Conservation (phyloP, 768 basidiomycete genomes). For the Tricholoma matsutake region DNA sequence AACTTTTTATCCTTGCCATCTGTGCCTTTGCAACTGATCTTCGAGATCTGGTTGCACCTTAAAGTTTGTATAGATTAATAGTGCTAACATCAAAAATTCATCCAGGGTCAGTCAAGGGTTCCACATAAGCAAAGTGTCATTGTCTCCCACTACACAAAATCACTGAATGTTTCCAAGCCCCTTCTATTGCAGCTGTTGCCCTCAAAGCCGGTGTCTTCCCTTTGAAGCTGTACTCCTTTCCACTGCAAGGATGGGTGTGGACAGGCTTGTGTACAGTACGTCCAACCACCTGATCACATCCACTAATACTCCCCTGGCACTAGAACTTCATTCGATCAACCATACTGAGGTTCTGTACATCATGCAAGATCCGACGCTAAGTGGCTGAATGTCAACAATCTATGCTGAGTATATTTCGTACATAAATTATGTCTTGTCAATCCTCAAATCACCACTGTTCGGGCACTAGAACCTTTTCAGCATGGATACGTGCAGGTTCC, state of each 20-base stretch:
- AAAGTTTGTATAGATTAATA: no score
- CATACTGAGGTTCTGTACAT: background rate
- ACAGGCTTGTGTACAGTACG: no score
- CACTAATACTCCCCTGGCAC: constrained; percentile 1
- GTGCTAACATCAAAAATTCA: no score
- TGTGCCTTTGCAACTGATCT: no score
- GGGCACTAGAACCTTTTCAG: background rate
- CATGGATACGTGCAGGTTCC: background rate
- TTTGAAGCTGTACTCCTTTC: no score
- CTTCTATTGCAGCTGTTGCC: background rate
- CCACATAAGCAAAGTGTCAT: no score
- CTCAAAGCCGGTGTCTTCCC: background rate
- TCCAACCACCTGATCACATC: background rate
- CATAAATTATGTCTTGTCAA: background rate
- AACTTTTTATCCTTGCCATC: no score
- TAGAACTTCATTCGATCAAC: background rate
- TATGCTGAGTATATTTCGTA: background rate
- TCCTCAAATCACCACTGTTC: background rate
- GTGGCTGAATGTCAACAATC: background rate
- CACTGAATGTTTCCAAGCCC: no score
- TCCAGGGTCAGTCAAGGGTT: no score
- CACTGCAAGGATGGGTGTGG: no score
- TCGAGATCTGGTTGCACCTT: no score
- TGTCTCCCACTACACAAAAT: no score
- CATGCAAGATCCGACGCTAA: background rate